Evolutionary conservation across 106 monocot species (phyloP), one percentile per base, ranked within the genome.

Genomic region (Acanthochlamys bracteata): DNA sequence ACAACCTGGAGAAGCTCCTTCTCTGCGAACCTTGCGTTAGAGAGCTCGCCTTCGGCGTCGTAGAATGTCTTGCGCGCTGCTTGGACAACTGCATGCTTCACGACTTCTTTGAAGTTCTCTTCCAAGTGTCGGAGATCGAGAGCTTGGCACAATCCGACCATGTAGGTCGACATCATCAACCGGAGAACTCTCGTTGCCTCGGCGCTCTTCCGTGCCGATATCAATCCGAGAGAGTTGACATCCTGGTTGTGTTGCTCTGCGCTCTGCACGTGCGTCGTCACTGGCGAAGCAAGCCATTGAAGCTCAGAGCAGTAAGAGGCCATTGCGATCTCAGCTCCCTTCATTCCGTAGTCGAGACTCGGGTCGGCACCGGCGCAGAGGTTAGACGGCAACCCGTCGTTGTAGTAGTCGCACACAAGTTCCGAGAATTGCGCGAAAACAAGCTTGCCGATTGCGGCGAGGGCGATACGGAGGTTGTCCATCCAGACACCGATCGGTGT

Each of bases 211-310:
- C 85, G 53, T 0, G 85, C 56, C 0, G 79, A 74, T 41, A 79
- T 79, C 19, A 79, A 65, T 0, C 79, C 74, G 12, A 79, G 66
- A 13, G 79, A 79, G 70, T 79, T 74, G 21, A 79, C 74, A 21
- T 74, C 79, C 60, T 79, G 74, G 60, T 79, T 78, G 73, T 78
- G 78, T 72, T 78, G 78, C 72, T 78, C 78, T 10, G 78, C 78
- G 41, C 78, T 78, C 62, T 85, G 81, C n/a, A 85, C 81, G 64
- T 85, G 85, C 55, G 74, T 85, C 21, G 85, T 85, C 8, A 85
- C 85, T 4, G 85, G 81, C 22, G 81, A 76, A 0, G 65, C 85
- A 3, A 85, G 66, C 64, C 69, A 76, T 42, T 85, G 85, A 1
- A 85, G 78, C 68, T 85, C 85, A 11, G 85, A 85, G 69, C 80